A percentile compares a stretch with the other conserved stretches of the same genome.
Conservation (phyloP, 169 alveolate genomes). For the Plasmodium billcollinsi region DNA sequence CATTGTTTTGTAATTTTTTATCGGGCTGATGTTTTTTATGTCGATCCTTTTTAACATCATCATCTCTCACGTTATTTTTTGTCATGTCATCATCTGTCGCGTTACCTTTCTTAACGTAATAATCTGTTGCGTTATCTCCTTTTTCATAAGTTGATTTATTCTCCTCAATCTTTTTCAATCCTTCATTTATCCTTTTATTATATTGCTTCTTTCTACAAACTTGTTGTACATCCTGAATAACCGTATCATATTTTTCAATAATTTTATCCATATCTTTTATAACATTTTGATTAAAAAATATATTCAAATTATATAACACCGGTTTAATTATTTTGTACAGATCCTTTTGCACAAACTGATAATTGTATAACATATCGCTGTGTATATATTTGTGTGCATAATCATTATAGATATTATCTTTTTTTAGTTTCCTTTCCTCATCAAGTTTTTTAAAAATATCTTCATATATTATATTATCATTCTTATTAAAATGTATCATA, state of each 20-base stretch:
- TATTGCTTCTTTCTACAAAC: neutral
- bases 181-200: neutral
- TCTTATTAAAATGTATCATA: no score
- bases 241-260: slow-evolving; percentile 17
- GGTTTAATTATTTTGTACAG: slow-evolving; percentile 19
- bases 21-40: neutral
- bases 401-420: slow-evolving; percentile 32
- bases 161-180: neutral
- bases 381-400: slow-evolving; percentile 34
- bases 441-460: slow-evolving; percentile 26
- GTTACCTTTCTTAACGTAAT: neutral
- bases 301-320: slow-evolving; percentile 31
- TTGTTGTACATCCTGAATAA: slow-evolving; percentile 15
- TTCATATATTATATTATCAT: slow-evolving; percentile 6
- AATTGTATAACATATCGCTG: slow-evolving; percentile 28
- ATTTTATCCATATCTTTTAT: slow-evolving; percentile 19
- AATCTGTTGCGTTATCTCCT: neutral
- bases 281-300: slow-evolving; percentile 36
- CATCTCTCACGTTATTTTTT: neutral
- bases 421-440: slow-evolving; percentile 28
- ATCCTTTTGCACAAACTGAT: slow-evolving; percentile 20
- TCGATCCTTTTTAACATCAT: neutral
- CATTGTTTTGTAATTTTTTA: no score
- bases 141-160: neutral
- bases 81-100: neutral